Conservation (phyloP, 805 yeast genomes). For the Lachancea waltii region DNA sequence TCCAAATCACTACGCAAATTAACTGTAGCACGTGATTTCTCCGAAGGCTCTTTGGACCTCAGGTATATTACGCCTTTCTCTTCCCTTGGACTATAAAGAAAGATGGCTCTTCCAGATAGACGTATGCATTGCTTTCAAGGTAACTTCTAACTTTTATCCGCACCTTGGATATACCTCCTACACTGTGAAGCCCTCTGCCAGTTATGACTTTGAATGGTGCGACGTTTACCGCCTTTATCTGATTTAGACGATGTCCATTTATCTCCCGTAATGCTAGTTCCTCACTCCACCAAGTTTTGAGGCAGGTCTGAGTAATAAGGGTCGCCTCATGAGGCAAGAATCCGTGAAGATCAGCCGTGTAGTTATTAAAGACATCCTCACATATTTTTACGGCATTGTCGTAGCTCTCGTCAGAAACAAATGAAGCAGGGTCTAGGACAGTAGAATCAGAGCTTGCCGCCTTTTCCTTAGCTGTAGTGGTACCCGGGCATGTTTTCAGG, state of each 20-base stretch:
- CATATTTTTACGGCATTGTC: constrained; percentile 15
- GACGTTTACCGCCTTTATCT: constrained; percentile 36
- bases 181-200: constrained; percentile 67
- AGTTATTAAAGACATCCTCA: constrained; percentile 13
- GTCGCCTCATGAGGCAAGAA: constrained; percentile 44
- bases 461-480: no score
- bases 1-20: neutral
- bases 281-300: constrained; percentile 56
- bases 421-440: neutral
- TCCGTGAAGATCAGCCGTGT: constrained; percentile 51
- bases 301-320: constrained; percentile 30
- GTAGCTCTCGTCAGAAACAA: constrained; percentile 6
- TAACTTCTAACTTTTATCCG: constrained; percentile 37
- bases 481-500: no score
- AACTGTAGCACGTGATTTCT: constrained; percentile 1
- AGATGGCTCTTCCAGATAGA: constrained; percentile 43
- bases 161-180: constrained; percentile 47
- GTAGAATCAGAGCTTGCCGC: neutral
- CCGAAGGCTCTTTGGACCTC: no score
- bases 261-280: constrained; percentile 43
- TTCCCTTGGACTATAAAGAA: constrained; percentile 39
- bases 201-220: constrained; percentile 47
- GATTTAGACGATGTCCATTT: constrained; percentile 33
- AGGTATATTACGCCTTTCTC: neutral
- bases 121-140: constrained; percentile 35